Percentiles rank a stretch among this genome's conserved stretches.
phyloP scores from a whole-genome alignment of 129 eudicot species.

The Pittosporum tobira region DNA sequence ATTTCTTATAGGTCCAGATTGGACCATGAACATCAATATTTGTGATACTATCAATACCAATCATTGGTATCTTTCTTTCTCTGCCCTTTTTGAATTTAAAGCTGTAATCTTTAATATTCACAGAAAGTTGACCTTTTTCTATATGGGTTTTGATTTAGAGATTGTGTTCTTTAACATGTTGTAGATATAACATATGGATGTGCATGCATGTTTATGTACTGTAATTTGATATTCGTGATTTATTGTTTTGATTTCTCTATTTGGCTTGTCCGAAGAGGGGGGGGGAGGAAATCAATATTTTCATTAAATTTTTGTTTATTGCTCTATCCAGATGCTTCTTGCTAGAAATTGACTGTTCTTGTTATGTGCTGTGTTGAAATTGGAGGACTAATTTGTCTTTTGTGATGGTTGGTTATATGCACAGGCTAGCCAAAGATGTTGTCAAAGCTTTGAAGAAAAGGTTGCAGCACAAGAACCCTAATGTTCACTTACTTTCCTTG shows the following conservation, averaged over 20 bases:
- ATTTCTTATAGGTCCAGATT: constrained; percentile 76
- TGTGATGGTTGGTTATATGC: not conserved
- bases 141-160: constrained; percentile 18
- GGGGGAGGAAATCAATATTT: no score
- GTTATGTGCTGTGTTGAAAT: not conserved
- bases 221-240: not conserved
- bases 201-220: constrained; percentile 1
- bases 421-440: constrained; percentile 82
- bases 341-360: not conserved
- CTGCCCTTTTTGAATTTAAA: not conserved
- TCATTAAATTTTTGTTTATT: not conserved
- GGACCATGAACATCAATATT: constrained; percentile 74
- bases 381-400: not conserved
- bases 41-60: constrained; percentile 75
- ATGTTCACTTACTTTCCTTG: constrained; percentile 80
- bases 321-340: not conserved
- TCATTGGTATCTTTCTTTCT: constrained; percentile 35
- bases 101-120: constrained; percentile 2
- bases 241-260: not conserved
- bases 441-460: constrained; percentile 69
- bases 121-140: constrained; percentile 12
- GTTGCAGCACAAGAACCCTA: constrained; percentile 86
- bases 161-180: constrained; percentile 5
- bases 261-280: not conserved
- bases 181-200: not conserved